Evolutionary conservation across 768 basidiomycete species (phyloP), one percentile per base, ranked within the genome.

Genomic region (Lactifluus subvellereus): DNA sequence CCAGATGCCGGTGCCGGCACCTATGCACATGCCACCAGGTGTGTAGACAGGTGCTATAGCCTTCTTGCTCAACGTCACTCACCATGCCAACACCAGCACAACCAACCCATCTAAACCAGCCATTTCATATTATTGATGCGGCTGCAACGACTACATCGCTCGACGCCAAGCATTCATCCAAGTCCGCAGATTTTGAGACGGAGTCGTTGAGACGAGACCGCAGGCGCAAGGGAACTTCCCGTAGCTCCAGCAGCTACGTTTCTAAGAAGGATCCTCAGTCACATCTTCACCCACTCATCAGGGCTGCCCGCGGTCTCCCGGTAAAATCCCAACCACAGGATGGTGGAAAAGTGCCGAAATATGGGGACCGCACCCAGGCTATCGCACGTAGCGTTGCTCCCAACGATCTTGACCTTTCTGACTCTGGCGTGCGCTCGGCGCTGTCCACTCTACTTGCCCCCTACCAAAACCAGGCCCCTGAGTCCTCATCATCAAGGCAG

Each of bases 171-270:
- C 59, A 53, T 7, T 68, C 43, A 6, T 66, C 40, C 1, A 70
- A 69, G 54, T 75, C 76, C 0, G 60, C 71, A 9, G 77, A 76
- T 49, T 69, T 72, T 54, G 76, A 77, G 54, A 70, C 77, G 37
- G 77, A 77, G 4, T 74, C 76, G 3, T 75, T 70, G 16, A 71
- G 48, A 45, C 62, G 62, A 30, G 62, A 75, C 52, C 72, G 72
- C n/a, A 52, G 42, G 37, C 64, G 66, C 47, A 66, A 66, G 32
- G 45, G 40, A 6, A 9, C 48, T n/a, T 69, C 75, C 60, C 78
- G 75, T 64, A 80, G 80, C 69, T 59, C 59, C 72, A 81, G 57
- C 16, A 16, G 61, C 3, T 35, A 32, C n/a, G 37, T 69, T 75
- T 73, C 33, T 72, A 79, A 62, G 18, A 37, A 54, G 62, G 40